Evolutionary conservation across 108 stramenopile species (phyloP).

Genomic region (Cyclostephanos invisitatus): DNA sequence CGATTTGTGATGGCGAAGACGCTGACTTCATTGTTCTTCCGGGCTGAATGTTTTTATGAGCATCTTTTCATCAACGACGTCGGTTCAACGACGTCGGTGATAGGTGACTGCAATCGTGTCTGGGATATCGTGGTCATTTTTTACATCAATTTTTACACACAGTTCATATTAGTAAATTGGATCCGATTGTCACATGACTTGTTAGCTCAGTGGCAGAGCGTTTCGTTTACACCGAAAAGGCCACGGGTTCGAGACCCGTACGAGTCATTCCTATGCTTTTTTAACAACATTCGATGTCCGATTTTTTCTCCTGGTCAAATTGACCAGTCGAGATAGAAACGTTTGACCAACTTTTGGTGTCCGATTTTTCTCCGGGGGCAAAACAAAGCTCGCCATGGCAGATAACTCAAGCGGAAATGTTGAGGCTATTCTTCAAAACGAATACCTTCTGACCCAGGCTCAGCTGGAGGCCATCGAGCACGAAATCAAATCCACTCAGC

Average conservation of each 20-base stretch:
- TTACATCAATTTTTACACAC: too few relatives aligned
- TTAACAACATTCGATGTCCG: too few relatives aligned
- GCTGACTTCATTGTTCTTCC: neutral
- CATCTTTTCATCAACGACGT: too few relatives aligned
- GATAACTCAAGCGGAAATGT: neutral
- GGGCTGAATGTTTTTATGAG: neutral
- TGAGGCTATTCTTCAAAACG: constrained; percentile 2
- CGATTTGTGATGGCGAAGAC: neutral
- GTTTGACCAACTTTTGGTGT: too few relatives aligned
- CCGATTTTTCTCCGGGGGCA: neutral
- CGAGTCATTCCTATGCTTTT: neutral
- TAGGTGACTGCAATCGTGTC: too few relatives aligned
- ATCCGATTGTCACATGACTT: neutral
- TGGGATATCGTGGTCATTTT: too few relatives aligned
- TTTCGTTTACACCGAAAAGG: constrained; percentile 39
- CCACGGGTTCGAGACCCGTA: constrained; percentile 28
- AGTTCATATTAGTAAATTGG: too few relatives aligned
- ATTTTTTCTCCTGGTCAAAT: too few relatives aligned
- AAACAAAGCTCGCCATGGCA: neutral
- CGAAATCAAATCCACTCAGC: constrained; percentile 67
- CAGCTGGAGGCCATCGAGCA: constrained; percentile 69
- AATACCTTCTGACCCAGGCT: constrained; percentile 53
- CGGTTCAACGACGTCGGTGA: too few relatives aligned
- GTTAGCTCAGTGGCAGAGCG: constrained; percentile 32
- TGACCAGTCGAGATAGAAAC: too few relatives aligned